These are phyloP conservation scores for Monilinia polystroma DNA, from an alignment of 2,329 filamentous ascomycete genomes.

Conservation along the genomic window DNA sequence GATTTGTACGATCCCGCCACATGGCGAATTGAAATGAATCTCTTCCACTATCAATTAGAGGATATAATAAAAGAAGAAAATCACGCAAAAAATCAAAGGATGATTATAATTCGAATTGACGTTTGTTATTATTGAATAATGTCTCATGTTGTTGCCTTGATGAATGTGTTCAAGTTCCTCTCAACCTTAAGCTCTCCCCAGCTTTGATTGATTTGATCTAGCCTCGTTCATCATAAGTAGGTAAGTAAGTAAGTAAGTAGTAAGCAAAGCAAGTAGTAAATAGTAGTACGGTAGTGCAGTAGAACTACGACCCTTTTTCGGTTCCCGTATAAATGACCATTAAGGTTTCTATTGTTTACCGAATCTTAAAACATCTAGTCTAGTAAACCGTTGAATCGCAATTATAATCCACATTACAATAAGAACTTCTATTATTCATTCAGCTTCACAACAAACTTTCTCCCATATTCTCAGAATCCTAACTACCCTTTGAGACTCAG, in stretches of 20 bases:
- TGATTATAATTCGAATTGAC: slow-evolving; percentile 10
- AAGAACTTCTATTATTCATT: background rate
- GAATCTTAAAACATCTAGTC: slow-evolving; percentile 1
- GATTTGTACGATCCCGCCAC: slow-evolving; percentile 99
- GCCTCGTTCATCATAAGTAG: slow-evolving; percentile 3
- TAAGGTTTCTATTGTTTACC: slow-evolving; percentile 14
- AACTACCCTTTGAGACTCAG: background rate
- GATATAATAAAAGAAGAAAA: slow-evolving; percentile 9
- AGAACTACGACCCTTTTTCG: background rate
- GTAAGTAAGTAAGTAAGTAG: no score
- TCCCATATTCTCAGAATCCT: slow-evolving; percentile 4
- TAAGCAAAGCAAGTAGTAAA: no score
- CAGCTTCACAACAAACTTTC: background rate
- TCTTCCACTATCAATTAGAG: slow-evolving; percentile 18
- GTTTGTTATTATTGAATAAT: slow-evolving; percentile 13
- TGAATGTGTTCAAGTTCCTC: background rate
- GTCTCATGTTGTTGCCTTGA: slow-evolving; percentile 23
- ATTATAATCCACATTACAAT: slow-evolving; percentile 10
- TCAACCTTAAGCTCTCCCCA: slow-evolving; percentile 13
- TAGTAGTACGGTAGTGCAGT: no score
- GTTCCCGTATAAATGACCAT: slow-evolving; percentile 11
- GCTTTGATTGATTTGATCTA: slow-evolving; percentile 19
- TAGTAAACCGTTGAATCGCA: slow-evolving; percentile 15
- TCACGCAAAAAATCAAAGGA: slow-evolving; percentile 15
- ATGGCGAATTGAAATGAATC: slow-evolving; percentile 57